A percentile compares a stretch with the other conserved stretches of the same genome.
These are phyloP conservation scores for Candida mesenterica DNA, from an alignment of 1,139 yeast genomes.

Conservation along the genomic window DNA sequence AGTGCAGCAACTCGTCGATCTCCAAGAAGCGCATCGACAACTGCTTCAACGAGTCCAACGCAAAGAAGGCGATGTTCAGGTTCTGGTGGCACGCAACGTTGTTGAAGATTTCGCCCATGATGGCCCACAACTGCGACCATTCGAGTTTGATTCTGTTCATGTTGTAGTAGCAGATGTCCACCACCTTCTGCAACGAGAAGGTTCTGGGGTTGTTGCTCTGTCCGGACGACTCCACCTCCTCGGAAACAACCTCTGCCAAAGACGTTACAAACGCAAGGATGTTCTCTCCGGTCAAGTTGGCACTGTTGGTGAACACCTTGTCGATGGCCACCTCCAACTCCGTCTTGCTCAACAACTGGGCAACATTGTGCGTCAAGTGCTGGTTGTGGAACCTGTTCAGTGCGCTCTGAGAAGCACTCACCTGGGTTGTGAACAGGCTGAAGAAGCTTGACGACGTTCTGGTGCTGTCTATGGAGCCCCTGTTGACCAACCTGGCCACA, in stretches of 20 bases:
- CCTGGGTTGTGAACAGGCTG: conserved; percentile 34
- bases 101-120: conserved; percentile 88
- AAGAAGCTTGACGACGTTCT: conserved; percentile 51
- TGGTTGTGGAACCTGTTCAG: conserved; percentile 46
- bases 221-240: conserved; percentile 89
- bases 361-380: conserved; percentile 38
- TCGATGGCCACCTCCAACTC: conserved; percentile 85
- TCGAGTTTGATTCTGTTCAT: conserved; percentile 95
- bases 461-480: conserved; percentile 57
- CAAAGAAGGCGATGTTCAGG: conserved; percentile 78
- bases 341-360: conserved; percentile 61
- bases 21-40: conserved; percentile 89
- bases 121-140: conserved; percentile 95
- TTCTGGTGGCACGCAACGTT: conserved; percentile 81
- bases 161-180: conserved; percentile 95
- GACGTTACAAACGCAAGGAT: conserved; percentile 87
- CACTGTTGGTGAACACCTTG: conserved; percentile 80
- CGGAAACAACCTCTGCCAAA: conserved; percentile 79
- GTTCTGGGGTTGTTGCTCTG: conserved; percentile 81
- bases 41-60: conserved; percentile 91
- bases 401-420: conserved; percentile 43
- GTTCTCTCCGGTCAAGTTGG: conserved; percentile 76
- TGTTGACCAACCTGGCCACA: conserved; percentile 62
- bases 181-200: conserved; percentile 90
- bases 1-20: conserved; percentile 90